These are phyloP conservation scores for Candida xyloterini DNA, from an alignment of 805 yeast species.

Conservation along the genomic window DNA sequence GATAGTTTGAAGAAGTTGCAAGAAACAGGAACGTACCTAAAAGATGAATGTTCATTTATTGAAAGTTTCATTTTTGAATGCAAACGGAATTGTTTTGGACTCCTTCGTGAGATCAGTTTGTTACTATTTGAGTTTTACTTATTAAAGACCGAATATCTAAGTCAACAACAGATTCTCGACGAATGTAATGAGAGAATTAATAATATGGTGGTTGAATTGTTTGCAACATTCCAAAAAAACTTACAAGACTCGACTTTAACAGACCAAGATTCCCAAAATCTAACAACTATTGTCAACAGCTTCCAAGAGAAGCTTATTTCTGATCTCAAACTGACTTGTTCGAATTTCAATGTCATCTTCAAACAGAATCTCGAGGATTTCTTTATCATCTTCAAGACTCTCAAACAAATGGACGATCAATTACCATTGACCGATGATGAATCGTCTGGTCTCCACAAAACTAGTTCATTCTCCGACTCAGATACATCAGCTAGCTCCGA, in stretches of 20 bases:
- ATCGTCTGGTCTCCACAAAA: slow-evolving; percentile 6
- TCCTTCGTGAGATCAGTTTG: slow-evolving; percentile 26
- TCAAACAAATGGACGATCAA: slow-evolving; percentile 21
- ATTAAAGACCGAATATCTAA: slow-evolving; percentile 18
- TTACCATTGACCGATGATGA: slow-evolving; percentile 7
- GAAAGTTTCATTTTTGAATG: slow-evolving; percentile 22
- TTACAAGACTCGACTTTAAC: slow-evolving; percentile 10
- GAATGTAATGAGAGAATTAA: slow-evolving; percentile 24
- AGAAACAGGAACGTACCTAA: slow-evolving; percentile 22
- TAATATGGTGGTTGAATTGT: slow-evolving; percentile 15
- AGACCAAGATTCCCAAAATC: slow-evolving; percentile 11
- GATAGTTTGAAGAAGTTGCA: slow-evolving; percentile 22
- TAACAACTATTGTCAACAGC: slow-evolving; percentile 14
- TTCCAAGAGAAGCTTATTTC: slow-evolving; percentile 21
- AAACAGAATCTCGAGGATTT: slow-evolving; percentile 30
- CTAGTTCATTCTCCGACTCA: slow-evolving; percentile 13
- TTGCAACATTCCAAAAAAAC: slow-evolving; percentile 12
- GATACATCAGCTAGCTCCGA: slow-evolving; percentile 12
- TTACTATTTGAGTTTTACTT: slow-evolving; percentile 29
- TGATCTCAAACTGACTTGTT: slow-evolving; percentile 24
- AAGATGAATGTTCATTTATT: slow-evolving; percentile 21
- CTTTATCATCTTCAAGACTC: slow-evolving; percentile 25
- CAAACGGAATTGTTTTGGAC: slow-evolving; percentile 24
- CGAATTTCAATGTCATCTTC: slow-evolving; percentile 23
- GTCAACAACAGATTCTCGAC: slow-evolving; percentile 15